Evolutionary conservation across 306 rosid species (phyloP), one percentile per base, ranked within the genome.

Genomic region (Phaseolus lunatus): DNA sequence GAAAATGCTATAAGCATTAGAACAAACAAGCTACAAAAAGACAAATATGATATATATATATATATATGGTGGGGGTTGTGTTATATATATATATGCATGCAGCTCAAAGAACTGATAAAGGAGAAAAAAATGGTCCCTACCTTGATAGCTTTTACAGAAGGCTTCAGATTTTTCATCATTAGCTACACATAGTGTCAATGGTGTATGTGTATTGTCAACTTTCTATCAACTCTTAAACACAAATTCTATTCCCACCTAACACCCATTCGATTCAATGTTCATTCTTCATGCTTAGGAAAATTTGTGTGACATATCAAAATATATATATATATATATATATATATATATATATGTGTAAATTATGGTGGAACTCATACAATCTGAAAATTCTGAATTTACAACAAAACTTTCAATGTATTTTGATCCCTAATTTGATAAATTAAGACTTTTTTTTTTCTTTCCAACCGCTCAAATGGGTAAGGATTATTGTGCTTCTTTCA

Each of bases 51-150:
- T 48, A 12, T 33, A 67, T 22, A 56, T 48, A 12, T 33, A 67
- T 22, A 31, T 31, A 58, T 29, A 53, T 50, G 14, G 67, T 69
- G 80, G 80, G 80, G 75, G 29, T 53, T 75, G n/a, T 63, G 14
- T n/a, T 59, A 31, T 73, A 31, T 59, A 31, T 73, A 31, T 22
- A 23, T 67, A 39, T 24, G 18, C 41, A 37, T 70, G 81, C 59
- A 54, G 52, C 66, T 53, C 70, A 52, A 53, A 18, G 48, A 76
- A 79, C 48, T 75, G 74, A 44, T 19, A 78, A 83, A 73, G 69
- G 72, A 27, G 77, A 43, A 52, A 75, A 70, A 12, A 65, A 84
- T 63, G 84, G 87, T 62, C 84, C 87, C 87, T 70, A 75, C 84
- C 35, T 15, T 70, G 4, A 1, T 44, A 80, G 75, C 82, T 84